Evolutionary conservation across 2,329 filamentous ascomycete species (phyloP).

Genomic region (Zasmidium cellare): DNA sequence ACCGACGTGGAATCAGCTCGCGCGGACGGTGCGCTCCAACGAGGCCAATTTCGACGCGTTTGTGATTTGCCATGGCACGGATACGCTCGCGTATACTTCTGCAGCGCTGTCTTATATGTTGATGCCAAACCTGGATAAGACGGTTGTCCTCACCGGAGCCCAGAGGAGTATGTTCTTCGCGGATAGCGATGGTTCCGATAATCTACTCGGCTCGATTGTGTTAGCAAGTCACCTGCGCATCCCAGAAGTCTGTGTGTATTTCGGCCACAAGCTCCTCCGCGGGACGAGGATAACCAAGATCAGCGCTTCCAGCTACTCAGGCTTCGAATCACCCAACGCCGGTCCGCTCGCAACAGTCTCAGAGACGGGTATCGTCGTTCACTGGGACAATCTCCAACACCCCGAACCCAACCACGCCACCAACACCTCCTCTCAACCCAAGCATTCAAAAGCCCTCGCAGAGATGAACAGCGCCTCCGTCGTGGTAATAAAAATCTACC

Average conservation of each 20-base stretch:
- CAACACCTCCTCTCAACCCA: background rate
- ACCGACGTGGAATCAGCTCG: constrained; percentile 82
- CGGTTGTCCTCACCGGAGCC: constrained; percentile 75
- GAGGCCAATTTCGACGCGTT: constrained; percentile 89
- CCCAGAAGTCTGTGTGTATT: constrained; percentile 90
- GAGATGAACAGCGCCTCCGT: constrained; percentile 84
- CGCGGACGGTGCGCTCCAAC: constrained; percentile 75
- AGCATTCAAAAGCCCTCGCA: constrained; percentile 9
- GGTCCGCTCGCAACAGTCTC: constrained; percentile 74
- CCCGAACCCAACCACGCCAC: constrained; percentile 55
- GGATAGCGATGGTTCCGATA: constrained; percentile 89
- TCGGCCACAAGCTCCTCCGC: constrained; percentile 86
- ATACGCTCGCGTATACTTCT: constrained; percentile 83
- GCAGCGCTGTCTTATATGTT: constrained; percentile 94
- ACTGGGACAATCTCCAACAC: constrained; percentile 44
- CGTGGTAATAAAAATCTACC: constrained; percentile 85
- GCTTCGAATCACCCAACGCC: constrained; percentile 85
- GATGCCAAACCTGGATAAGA: constrained; percentile 77
- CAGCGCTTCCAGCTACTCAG: constrained; percentile 80
- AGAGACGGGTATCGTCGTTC: constrained; percentile 54
- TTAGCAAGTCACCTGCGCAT: constrained; percentile 91
- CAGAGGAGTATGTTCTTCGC: constrained; percentile 82
- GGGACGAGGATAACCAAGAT: constrained; percentile 88
- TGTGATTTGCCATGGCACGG: constrained; percentile 86
- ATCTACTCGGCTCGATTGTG: constrained; percentile 82